Evolutionary conservation across 768 basidiomycete genomes (phyloP).

Genomic region (Xerocomellus amylosporus): DNA sequence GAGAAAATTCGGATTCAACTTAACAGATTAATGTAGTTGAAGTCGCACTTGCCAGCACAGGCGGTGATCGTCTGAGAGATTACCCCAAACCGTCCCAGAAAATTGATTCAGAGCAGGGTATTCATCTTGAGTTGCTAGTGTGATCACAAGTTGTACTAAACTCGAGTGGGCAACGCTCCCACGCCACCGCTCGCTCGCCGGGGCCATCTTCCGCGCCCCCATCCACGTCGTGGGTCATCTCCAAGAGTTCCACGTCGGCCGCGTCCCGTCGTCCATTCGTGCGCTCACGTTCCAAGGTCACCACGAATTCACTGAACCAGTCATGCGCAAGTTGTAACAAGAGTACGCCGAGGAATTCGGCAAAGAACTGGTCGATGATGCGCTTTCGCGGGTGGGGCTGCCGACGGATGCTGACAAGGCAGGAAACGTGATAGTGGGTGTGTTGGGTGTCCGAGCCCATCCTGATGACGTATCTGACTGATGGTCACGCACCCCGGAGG

Average conservation of each 20-base stretch:
- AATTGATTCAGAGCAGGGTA: constrained; percentile 34
- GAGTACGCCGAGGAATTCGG: not conserved
- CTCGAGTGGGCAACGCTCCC: no score
- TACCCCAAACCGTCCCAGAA: no score
- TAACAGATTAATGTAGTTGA: constrained; percentile 37
- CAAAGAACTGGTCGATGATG: not conserved
- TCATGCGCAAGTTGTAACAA: not conserved
- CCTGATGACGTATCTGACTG: no score
- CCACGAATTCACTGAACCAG: not conserved
- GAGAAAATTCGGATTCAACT: not conserved
- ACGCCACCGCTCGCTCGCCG: no score
- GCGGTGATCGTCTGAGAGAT: constrained; percentile 33
- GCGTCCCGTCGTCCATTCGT: not conserved
- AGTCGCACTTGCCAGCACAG: constrained; percentile 35
- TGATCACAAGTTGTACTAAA: no score
- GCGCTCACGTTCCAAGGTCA: not conserved
- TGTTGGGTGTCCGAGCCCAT: not conserved
- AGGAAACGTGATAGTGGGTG: not conserved
- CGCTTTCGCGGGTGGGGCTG: not conserved
- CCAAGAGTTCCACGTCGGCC: not conserved
- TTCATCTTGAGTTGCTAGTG: no score
- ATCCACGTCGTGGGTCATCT: not conserved
- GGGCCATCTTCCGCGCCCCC: no score
- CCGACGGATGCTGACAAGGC: not conserved
- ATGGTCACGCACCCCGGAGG: no score